Base-by-base conservation (phyloP, 1,284 basidiomycete species). In the Cystobasidiaceae sp. region DNA sequence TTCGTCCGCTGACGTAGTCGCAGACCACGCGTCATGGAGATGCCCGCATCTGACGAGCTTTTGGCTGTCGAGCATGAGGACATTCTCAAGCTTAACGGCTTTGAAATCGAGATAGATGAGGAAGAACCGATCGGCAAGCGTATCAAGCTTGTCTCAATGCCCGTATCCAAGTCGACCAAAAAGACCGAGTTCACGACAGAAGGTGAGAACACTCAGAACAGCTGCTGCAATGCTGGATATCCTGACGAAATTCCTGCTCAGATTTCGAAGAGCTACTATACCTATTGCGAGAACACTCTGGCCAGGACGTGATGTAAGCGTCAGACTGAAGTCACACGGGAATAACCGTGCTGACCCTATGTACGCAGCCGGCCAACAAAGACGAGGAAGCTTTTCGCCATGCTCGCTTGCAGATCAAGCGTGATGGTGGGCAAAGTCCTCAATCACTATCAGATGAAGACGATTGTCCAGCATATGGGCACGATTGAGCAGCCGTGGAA, bases 211-310 rank as follows among this genome's bases (percentile, higher is more conserved):
- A 11, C 27, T 33, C 30, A 11, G 13, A 28, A 21, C 30, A 15
- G 15, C n/a, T 23, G 21, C n/a, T n/a, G n/a, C 13, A 3, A 19
- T 5, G 17, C 39, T 13, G 11, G 37, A 15, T 32, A 4, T 28
- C 37, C 41, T 7, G 30, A 32, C 28, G 21, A 45, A 41, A 32
- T 62, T 33, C 8, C 1, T n/a, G n/a, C 7, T 8, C 73, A 94
- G 94, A 99, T 77, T 81, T 99, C n/a, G 93, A 96, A 76, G 94
- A 98, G 73, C 82, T 98, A 13, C 82, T 98, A 8, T 85, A 92
- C 70, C 79, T 92, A 32, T 82, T 98, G 77, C 83, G 85, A 39
- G 91, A 96, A 71, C 80, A 82, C 8, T 86, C 87, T 0, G 78
- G 81, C 0, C 87, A 88, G 0, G 85, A 87, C 70, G 88, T 89